Percentiles rank a stretch among this genome's conserved stretches.
These are phyloP conservation scores for Schwanniomyces occidentalis DNA, from an alignment of 805 yeast genomes.

Conservation along the genomic window DNA sequence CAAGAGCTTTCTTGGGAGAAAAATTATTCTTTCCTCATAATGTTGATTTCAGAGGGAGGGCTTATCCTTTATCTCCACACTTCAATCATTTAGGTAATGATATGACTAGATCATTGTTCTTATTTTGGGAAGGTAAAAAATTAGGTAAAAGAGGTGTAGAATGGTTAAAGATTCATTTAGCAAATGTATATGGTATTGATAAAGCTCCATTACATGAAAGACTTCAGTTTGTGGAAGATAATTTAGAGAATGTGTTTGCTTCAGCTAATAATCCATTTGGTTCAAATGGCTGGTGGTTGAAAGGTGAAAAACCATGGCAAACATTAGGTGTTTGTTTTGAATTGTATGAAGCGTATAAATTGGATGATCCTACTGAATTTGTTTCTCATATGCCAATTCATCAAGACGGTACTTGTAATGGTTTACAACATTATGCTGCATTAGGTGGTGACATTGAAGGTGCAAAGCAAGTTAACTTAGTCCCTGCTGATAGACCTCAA, in stretches of 20 bases:
- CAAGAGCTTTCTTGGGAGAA: slow-evolving; percentile 85
- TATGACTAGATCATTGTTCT: slow-evolving; percentile 66
- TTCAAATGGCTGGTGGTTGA: slow-evolving; percentile 63
- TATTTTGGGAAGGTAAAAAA: slow-evolving; percentile 75
- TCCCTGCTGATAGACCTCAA: slow-evolving; percentile 70
- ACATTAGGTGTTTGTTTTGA: slow-evolving; percentile 71
- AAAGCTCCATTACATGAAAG: slow-evolving; percentile 69
- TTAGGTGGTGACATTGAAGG: slow-evolving; percentile 84
- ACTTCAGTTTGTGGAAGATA: slow-evolving; percentile 56
- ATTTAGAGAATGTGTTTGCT: slow-evolving; percentile 53
- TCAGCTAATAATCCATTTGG: slow-evolving; percentile 65
- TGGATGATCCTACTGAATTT: slow-evolving; percentile 63
- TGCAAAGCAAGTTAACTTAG: slow-evolving; percentile 74
- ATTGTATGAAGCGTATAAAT: slow-evolving; percentile 56
- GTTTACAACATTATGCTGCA: slow-evolving; percentile 85
- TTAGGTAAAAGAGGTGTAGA: slow-evolving; percentile 63
- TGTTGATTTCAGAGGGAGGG: slow-evolving; percentile 81
- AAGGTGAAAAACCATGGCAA: slow-evolving; percentile 86
- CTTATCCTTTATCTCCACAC: slow-evolving; percentile 79
- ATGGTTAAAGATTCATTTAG: slow-evolving; percentile 77
- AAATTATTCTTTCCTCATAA: slow-evolving; percentile 76
- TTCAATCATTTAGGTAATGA: slow-evolving; percentile 82
- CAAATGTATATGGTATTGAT: slow-evolving; percentile 74
- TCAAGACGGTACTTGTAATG: slow-evolving; percentile 87
- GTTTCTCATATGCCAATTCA: slow-evolving; percentile 77